phyloP scores from a whole-genome alignment of 306 rosid species.

The Hippophae gyantsensis region DNA sequence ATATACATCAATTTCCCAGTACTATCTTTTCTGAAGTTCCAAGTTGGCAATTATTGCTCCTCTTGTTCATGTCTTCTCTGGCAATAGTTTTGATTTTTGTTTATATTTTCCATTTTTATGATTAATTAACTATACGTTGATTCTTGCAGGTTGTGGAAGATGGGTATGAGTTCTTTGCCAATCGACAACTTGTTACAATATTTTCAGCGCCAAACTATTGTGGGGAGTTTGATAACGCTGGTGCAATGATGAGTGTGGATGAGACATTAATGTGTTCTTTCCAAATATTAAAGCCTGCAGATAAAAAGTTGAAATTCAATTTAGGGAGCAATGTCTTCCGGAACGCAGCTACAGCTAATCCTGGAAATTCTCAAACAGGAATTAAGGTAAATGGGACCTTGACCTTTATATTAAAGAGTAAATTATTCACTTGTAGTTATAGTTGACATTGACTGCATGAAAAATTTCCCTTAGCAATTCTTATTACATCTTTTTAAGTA shows the following conservation, averaged over 20 bases:
- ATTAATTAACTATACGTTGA: constrained; percentile 12
- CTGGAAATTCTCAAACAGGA: constrained; percentile 22
- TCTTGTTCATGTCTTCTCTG: constrained; percentile 8
- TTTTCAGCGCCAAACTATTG: constrained; percentile 96
- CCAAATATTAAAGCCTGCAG: constrained; percentile 86
- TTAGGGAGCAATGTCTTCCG: constrained; percentile 46
- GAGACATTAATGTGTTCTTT: constrained; percentile 94
- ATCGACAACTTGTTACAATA: constrained; percentile 82
- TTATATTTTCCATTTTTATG: constrained; percentile 3
- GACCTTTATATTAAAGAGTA: not conserved
- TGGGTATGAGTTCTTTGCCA: constrained; percentile 84
- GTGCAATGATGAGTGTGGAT: constrained; percentile 99
- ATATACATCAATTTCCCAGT: not conserved
- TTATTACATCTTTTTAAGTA: no score
- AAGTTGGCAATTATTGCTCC: constrained; percentile 8
- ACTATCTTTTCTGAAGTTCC: constrained; percentile 1
- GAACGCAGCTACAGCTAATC: constrained; percentile 27
- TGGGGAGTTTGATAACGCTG: constrained; percentile 94
- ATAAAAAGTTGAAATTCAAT: constrained; percentile 39
- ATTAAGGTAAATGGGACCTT: constrained; percentile 31
- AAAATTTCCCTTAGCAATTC: no score
- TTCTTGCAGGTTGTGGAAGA: constrained; percentile 80
- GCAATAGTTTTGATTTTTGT: constrained; percentile 5
- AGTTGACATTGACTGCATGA: not conserved
- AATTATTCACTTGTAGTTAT: not conserved